Evolutionary conservation across 2,329 filamentous ascomycete genomes (phyloP).

Genomic region (Metarhizium guizhouense): DNA sequence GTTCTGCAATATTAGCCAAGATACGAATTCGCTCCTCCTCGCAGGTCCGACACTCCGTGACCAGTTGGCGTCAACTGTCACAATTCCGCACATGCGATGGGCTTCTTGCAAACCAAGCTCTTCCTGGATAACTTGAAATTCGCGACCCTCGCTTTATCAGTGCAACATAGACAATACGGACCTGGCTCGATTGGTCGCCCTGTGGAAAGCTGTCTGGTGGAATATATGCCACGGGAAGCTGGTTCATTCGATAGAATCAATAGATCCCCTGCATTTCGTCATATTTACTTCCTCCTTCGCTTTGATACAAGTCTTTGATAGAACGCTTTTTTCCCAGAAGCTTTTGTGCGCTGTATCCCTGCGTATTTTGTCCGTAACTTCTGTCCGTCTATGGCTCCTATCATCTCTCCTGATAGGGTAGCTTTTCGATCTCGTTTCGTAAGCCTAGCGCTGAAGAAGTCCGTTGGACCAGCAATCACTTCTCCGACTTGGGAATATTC

Average conservation of each 20-base stretch:
- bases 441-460: conserved; percentile 74
- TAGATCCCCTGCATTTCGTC: conserved; percentile 4
- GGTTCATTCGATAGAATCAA: neutral
- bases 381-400: conserved; percentile 40
- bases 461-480: conserved; percentile 78
- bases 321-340: conserved; percentile 79
- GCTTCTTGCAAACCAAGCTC: too few species aligned
- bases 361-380: conserved; percentile 84
- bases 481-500: conserved; percentile 85
- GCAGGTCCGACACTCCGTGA: too few species aligned
- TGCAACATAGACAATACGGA: neutral
- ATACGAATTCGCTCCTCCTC: too few species aligned
- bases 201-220: neutral
- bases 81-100: too few species aligned
- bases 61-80: too few species aligned
- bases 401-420: conserved; percentile 77
- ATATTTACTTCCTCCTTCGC: conserved; percentile 19
- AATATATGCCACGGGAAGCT: neutral
- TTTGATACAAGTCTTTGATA: conserved; percentile 67
- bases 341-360: conserved; percentile 73
- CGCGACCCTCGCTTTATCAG: too few species aligned
- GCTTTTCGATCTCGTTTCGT: conserved; percentile 81
- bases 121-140: too few species aligned
- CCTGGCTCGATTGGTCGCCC: neutral
- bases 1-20: too few species aligned